Evolutionary conservation across 495 filamentous ascomycete species (phyloP).

Genomic region (Evansstolkia leycettana): DNA sequence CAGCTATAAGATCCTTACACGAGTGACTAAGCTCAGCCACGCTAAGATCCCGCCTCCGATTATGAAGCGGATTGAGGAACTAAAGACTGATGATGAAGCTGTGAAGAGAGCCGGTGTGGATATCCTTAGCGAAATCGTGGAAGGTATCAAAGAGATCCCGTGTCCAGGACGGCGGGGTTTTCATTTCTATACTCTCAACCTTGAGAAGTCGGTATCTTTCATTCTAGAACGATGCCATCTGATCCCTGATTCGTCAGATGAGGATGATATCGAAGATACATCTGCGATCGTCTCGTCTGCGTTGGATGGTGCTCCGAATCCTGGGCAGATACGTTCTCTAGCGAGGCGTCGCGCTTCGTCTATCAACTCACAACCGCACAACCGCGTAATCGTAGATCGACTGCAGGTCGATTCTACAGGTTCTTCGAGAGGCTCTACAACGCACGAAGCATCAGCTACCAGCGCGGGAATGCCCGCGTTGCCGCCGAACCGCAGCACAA

Average conservation of each 20-base stretch:
- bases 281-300: conserved; percentile 15
- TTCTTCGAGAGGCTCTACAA: conserved; percentile 24
- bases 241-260: conserved; percentile 42
- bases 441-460: conserved; percentile 44
- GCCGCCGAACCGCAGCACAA: conserved; percentile 53
- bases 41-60: conserved; percentile 64
- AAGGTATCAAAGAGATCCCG: conserved; percentile 49
- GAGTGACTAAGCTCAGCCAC: conserved; percentile 92
- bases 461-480: conserved; percentile 27
- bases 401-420: conserved; percentile 13
- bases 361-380: conserved; percentile 50
- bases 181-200: conserved; percentile 94
- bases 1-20: conserved; percentile 86
- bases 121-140: conserved; percentile 28
- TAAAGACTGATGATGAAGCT: conserved; percentile 83
- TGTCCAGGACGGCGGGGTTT: conserved; percentile 58
- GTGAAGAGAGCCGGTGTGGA: conserved; percentile 56
- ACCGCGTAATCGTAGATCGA: conserved; percentile 68
- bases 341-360: conserved; percentile 36
- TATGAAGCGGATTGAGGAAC: conserved; percentile 57
- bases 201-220: conserved; percentile 92
- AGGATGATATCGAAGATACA: conserved; percentile 35
- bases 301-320: conserved; percentile 23
- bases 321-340: conserved; percentile 14
- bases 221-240: conserved; percentile 79